phyloP scores from a whole-genome alignment of 2,329 filamentous ascomycete genomes.

The Ceratocystis variospora region DNA sequence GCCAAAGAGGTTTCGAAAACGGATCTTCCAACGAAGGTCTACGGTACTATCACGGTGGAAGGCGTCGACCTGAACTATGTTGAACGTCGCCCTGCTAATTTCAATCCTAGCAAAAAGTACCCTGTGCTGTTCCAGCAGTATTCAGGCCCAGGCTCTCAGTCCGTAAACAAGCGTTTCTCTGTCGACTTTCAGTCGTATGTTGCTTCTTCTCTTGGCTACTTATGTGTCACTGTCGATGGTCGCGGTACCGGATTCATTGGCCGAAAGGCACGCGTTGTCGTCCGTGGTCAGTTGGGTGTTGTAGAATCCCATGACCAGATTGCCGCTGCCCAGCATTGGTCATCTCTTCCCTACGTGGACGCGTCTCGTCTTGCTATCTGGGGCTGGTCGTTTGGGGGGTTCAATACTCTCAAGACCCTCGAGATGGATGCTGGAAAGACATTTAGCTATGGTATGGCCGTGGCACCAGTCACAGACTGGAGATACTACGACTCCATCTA shows the following conservation, averaged over 20 bases:
- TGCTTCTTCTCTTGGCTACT: conserved; percentile 72
- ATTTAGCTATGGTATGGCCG: conserved; percentile 94
- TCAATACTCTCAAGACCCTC: conserved; percentile 86
- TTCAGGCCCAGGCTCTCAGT: conserved; percentile 85
- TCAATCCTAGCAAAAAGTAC: conserved; percentile 69
- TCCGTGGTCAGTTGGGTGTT: conserved; percentile 71
- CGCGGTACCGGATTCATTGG: conserved; percentile 86
- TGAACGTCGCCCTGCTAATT: conserved; percentile 81
- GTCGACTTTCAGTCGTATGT: conserved; percentile 88
- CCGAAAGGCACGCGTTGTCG: conserved; percentile 64
- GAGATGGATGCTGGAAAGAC: conserved; percentile 80
- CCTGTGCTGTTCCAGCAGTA: conserved; percentile 93
- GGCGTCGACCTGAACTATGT: conserved; percentile 58
- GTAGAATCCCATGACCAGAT: conserved; percentile 88
- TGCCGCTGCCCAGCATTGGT: conserved; percentile 73
- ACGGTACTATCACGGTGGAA: conserved; percentile 73
- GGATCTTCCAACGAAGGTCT: conserved; percentile 70
- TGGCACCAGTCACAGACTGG: conserved; percentile 98
- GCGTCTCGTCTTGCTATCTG: conserved; percentile 74
- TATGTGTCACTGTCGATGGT: conserved; percentile 89
- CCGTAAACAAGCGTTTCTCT: conserved; percentile 62
- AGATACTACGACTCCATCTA: conserved; percentile 88
- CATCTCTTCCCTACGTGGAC: conserved; percentile 70
- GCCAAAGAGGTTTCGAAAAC: conserved; percentile 56
- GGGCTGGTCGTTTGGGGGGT: conserved; percentile 97